Evolutionary conservation across 2,329 filamentous ascomycete species (phyloP), one percentile per base, ranked within the genome.

Genomic region (Talaromyces sp.): DNA sequence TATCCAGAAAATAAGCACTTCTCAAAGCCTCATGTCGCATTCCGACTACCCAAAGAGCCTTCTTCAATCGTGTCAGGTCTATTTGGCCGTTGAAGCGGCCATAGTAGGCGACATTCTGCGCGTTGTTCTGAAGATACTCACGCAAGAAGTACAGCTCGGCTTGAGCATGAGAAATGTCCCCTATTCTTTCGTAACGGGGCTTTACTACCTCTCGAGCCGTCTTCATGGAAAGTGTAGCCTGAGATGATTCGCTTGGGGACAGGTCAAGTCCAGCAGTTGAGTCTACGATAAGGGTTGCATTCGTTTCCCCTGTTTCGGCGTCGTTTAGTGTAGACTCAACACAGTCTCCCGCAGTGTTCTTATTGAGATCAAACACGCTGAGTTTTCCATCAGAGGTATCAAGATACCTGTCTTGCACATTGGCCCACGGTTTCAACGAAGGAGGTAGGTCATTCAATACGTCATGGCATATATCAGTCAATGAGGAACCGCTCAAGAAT

Each of bases 401-500:
- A n/a, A 6, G 21, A 28, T 9, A 5, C 1, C 33, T 28, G 16
- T 46, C n/a, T 44, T 7, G 35, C 6, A 25, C 39, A 23, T 35
- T 23, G 1, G 2, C 56, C 56, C 56, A 48, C 0, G 40, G 7
- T 25, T 35, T 58, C n/a, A 60, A 37, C 23, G 35, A 39, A 23
- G 3, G 16, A 14, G 60, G 56, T 5, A 64, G 35, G 4, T 46
- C 44, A 14, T 23, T 28, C 12, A 60, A 18, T 9, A 65, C 65
- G 5, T 68, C 37, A 4, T 63, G 60, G 28, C 57, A 37, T 3
- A 71, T 63, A 21, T 72, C 70, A 6, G 63, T 62, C 25, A 73
- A 69, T 35, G 71, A 68, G 4, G 33, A 44, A 31, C 75, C 77
- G 23, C 76, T 71, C 5, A 82, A 64, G 55, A 83, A 73, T 63